Evolutionary conservation across 164 flowering plant species (phyloP), one percentile per base, ranked within the genome.

Genomic region (Brasenia schreberi): DNA sequence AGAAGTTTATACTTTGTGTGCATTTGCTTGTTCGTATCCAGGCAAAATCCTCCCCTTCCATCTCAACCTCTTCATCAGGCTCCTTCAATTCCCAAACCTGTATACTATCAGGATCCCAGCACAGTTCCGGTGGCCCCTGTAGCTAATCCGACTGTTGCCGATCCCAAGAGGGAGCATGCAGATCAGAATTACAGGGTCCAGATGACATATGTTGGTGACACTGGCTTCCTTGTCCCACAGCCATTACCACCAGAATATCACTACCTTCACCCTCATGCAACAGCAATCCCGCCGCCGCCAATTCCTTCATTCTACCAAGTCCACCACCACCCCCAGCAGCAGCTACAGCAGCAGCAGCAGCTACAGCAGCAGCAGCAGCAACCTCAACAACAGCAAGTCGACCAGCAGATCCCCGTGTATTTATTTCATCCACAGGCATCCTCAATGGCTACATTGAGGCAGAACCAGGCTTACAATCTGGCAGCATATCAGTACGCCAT

Each of bases 371-470:
- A 65, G 18, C 65, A 63, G 17, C 65, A n/a, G 39, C 67, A 65
- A 19, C n/a, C 62, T 10, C 67, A 65, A 16, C 87, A 79, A 59
- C 89, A 77, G 2, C 84, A 68, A 43, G 59, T 77, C 11, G 89
- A 86, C 56, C 92, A 80, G 61, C 91, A 81, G 33, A 81, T 80
- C 39, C 89, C 83, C 0, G 71, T 85, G 43, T 92, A 87, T 75
- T 85, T 72, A 66, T 64, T 90, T 18, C 88, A 83, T 49, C 56
- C 56, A 3, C 56, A 49, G 56, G 9, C 56, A 9, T 49, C 56
- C 56, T 9, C 56, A 9, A 49, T 49, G 56, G 14, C 56, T 49
- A 49, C 56, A 0, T 73, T 84, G 12, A 74, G 87, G 61, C 95
- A 79, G 27, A 66, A 85, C 42, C 94, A 83, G 70, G 77, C 82